Evolutionary conservation across 495 filamentous ascomycete genomes (phyloP).

Genomic region (Talaromyces nanjingensis): DNA sequence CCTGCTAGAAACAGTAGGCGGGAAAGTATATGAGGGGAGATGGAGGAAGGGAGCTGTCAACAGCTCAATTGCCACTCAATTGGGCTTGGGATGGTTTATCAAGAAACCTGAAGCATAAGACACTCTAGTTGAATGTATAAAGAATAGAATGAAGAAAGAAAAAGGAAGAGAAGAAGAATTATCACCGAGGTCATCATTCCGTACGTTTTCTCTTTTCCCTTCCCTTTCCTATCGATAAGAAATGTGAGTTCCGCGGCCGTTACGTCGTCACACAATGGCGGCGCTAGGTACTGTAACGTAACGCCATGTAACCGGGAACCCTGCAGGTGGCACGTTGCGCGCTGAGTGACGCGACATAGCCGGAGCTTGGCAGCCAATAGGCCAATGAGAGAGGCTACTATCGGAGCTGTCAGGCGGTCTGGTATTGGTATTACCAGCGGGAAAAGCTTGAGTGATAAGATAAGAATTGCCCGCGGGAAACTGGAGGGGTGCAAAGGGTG

Average conservation of each 20-base stretch:
- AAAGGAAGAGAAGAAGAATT: conserved; percentile 15
- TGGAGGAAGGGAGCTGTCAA: conserved; percentile 12
- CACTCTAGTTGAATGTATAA: conserved; percentile 8
- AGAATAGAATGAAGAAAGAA: conserved; percentile 22
- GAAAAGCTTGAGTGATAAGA: conserved; percentile 7
- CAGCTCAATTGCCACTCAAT: conserved; percentile 7
- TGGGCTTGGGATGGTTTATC: conserved; percentile 10
- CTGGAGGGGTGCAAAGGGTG: neutral
- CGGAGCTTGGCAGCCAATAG: neutral
- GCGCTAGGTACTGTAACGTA: neutral
- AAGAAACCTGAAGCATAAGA: conserved; percentile 10
- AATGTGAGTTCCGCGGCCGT: neutral
- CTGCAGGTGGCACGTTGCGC: neutral
- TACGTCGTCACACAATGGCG: neutral
- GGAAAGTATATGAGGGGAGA: conserved; percentile 12
- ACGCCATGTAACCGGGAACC: neutral
- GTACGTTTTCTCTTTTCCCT: neutral
- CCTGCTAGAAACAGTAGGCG: conserved; percentile 7
- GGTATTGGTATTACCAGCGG: conserved; percentile 7
- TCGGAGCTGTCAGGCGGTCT: neutral
- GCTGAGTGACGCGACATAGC: neutral
- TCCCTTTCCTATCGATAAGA: conserved; percentile 5
- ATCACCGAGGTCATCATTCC: neutral
- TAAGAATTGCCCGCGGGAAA: conserved; percentile 10
- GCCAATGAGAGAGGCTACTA: neutral